These are phyloP conservation scores for Teratosphaeria nubilosa DNA, from an alignment of 2,329 filamentous ascomycete genomes.

Conservation along the genomic window DNA sequence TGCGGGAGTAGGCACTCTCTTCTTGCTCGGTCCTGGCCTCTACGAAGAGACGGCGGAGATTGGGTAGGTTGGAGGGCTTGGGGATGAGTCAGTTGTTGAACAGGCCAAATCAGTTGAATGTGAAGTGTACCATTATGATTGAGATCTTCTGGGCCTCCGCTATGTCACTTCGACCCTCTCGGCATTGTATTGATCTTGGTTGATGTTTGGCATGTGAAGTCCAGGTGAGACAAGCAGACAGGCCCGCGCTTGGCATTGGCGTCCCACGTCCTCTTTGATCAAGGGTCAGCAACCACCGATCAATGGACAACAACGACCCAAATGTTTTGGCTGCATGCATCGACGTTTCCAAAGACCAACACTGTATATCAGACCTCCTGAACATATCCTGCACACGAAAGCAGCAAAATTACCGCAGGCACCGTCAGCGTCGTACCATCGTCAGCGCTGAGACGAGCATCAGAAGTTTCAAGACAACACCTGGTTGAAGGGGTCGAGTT, in stretches of 20 bases:
- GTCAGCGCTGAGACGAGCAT: neutral
- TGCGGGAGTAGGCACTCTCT: slow-evolving; percentile 87
- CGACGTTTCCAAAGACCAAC: neutral
- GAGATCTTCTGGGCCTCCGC: neutral
- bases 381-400: neutral
- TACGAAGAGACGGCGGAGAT: slow-evolving; percentile 90
- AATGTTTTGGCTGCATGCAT: neutral
- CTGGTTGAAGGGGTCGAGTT: neutral
- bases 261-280: neutral
- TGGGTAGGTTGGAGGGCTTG: slow-evolving; percentile 71
- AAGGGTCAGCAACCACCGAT: neutral
- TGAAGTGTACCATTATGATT: neutral
- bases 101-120: neutral
- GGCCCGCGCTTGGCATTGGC: neutral
- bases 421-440: neutral
- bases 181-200: neutral
- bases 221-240: neutral
- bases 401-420: neutral
- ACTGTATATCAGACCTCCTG: neutral
- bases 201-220: neutral
- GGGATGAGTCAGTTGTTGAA: neutral
- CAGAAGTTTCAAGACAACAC: neutral
- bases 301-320: neutral
- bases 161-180: too few species aligned
- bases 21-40: slow-evolving; percentile 88